Evolutionary conservation across 106 monocot genomes (phyloP).

Genomic region (Dendrobium huoshanense): DNA sequence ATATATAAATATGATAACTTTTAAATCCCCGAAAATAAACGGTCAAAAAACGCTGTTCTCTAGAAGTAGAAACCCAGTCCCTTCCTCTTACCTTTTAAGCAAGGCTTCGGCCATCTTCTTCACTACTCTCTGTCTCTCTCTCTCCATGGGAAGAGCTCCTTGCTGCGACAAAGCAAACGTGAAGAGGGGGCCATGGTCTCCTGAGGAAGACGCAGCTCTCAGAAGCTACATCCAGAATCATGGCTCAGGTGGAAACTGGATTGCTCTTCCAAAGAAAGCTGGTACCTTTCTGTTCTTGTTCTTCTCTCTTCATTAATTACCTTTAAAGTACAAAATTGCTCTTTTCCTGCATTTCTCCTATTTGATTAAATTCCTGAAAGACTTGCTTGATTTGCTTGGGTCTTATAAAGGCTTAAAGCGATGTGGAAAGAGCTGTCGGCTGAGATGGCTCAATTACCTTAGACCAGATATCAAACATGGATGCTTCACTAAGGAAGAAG

Average conservation of each 20-base stretch:
- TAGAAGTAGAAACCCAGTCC: too few relatives aligned
- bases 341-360: background rate
- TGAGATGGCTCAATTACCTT: constrained; percentile 81
- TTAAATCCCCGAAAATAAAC: too few relatives aligned
- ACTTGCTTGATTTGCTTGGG: background rate
- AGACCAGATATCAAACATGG: constrained; percentile 46
- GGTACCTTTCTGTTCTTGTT: background rate
- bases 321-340: background rate
- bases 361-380: background rate
- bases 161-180: constrained; percentile 31
- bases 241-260: constrained; percentile 30
- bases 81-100: too few relatives aligned
- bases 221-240: constrained; percentile 13
- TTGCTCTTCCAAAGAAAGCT: constrained; percentile 27
- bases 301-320: background rate
- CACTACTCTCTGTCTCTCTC: background rate
- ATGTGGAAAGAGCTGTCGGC: constrained; percentile 44
- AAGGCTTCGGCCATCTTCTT: too few relatives aligned
- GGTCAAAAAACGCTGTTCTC: too few relatives aligned
- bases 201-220: constrained; percentile 22
- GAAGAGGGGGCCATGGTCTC: constrained; percentile 32
- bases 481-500: constrained; percentile 33
- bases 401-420: constrained; percentile 23
- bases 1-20: too few relatives aligned
- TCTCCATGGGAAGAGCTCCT: constrained; percentile 24